Percentiles rank a stretch among this genome's conserved stretches.
These are phyloP conservation scores for Pseudonectria foliicola DNA, from an alignment of 2,329 filamentous ascomycete genomes.

Conservation along the genomic window DNA sequence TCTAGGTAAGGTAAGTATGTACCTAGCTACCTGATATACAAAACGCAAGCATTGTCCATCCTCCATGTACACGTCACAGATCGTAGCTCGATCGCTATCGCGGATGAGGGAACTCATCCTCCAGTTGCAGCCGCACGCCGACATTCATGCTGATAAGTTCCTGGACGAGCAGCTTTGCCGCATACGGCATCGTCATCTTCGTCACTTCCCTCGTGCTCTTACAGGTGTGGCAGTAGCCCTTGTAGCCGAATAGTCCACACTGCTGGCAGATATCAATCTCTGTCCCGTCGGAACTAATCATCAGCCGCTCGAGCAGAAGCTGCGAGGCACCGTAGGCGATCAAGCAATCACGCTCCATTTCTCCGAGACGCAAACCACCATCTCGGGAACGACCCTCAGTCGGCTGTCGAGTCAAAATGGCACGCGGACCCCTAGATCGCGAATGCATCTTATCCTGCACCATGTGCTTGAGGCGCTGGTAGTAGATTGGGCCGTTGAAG, in stretches of 20 bases:
- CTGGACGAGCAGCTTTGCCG: conserved; percentile 91
- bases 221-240: conserved; percentile 91
- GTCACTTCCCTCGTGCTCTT: conserved; percentile 77
- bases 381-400: conserved; percentile 92
- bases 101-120: conserved; percentile 82
- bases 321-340: conserved; percentile 96
- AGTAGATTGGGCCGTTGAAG: conserved; percentile 98
- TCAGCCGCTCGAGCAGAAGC: conserved; percentile 82
- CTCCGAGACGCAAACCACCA: conserved; percentile 85
- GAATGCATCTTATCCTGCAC: conserved; percentile 99
- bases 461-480: conserved; percentile 99
- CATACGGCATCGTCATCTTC: conserved; percentile 95
- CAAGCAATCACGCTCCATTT: conserved; percentile 98
- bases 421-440: conserved; percentile 79
- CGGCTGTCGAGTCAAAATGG: conserved; percentile 88
- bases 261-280: conserved; percentile 88
- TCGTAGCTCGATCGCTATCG: conserved; percentile 19
- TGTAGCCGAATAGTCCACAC: conserved; percentile 92
- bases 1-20: neutral
- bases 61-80: neutral
- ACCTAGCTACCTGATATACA: neutral
- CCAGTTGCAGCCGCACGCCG: conserved; percentile 81
- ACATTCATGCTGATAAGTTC: conserved; percentile 98
- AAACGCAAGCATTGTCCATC: conserved; percentile 1
- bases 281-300: conserved; percentile 88